These are phyloP conservation scores for Oemleria cerasiformis DNA, from an alignment of 306 rosid genomes.

Conservation along the genomic window DNA sequence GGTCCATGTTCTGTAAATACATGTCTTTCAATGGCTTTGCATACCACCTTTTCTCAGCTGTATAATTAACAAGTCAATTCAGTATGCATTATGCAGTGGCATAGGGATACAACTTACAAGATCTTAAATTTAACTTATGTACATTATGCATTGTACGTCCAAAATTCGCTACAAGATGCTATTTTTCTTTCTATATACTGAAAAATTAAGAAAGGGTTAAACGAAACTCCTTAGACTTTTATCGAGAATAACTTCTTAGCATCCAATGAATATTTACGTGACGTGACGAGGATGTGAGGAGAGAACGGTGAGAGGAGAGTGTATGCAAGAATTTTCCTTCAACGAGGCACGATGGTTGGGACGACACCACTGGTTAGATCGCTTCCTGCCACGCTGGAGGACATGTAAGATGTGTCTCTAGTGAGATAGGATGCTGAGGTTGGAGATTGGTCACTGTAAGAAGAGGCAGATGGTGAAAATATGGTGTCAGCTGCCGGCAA, in stretches of 20 bases:
- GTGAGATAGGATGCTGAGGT: slow-evolving; percentile 22
- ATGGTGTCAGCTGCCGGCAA: slow-evolving; percentile 47
- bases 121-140: background rate
- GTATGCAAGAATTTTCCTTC: background rate
- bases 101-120: no score
- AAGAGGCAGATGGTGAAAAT: slow-evolving; percentile 37
- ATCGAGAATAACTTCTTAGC: background rate
- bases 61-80: background rate
- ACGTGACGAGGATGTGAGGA: background rate
- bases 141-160: background rate
- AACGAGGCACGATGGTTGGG: slow-evolving; percentile 61
- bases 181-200: background rate
- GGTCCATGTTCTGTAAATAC: no score
- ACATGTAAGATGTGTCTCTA: slow-evolving; percentile 28
- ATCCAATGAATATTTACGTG: background rate
- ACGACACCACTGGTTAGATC: slow-evolving; percentile 52
- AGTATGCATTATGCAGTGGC: background rate
- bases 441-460: slow-evolving; percentile 32
- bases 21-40: no score
- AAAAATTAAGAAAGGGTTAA: background rate
- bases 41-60: background rate
- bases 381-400: slow-evolving; percentile 47
- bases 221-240: background rate
- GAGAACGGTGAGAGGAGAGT: background rate
- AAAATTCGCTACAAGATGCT: background rate